phyloP scores from a whole-genome alignment of 2,329 filamentous ascomycete genomes.

The Aschersonia sp. region DNA sequence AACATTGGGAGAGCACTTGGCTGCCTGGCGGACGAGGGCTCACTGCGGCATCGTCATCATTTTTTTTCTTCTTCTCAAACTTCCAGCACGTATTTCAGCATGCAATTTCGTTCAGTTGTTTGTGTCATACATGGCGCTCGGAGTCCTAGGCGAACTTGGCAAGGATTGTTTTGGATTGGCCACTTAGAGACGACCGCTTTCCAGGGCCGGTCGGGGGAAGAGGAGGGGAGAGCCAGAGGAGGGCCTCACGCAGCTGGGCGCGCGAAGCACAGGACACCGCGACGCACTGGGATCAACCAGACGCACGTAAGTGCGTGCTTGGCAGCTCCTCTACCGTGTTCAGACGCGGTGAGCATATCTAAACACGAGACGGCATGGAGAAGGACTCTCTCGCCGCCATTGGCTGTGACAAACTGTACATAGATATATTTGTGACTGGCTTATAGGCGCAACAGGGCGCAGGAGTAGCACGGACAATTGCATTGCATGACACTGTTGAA shows the following conservation, averaged over 20 bases:
- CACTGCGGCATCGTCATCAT: too few relatives aligned
- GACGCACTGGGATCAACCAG: background rate
- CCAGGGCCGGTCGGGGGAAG: too few relatives aligned
- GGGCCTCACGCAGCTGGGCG: background rate
- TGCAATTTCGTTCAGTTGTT: conserved; percentile 14
- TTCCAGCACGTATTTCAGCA: conserved; percentile 9
- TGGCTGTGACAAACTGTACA: conserved; percentile 13
- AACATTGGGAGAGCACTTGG: too few relatives aligned
- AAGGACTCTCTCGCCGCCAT: too few relatives aligned
- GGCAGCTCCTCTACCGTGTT: too few relatives aligned
- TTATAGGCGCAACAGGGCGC: background rate
- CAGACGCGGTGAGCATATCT: too few relatives aligned
- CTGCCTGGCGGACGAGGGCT: too few relatives aligned
- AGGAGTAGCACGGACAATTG: conserved; percentile 16
- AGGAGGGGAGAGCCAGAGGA: too few relatives aligned
- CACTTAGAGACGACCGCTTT: conserved; percentile 18
- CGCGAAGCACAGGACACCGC: conserved; percentile 1
- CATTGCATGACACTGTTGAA: conserved; percentile 10
- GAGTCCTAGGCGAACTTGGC: conserved; percentile 22
- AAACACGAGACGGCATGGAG: too few relatives aligned
- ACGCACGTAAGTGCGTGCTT: too few relatives aligned
- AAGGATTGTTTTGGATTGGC: conserved; percentile 15
- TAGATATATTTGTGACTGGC: background rate
- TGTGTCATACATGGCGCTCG: conserved; percentile 25
- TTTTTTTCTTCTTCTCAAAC: too few relatives aligned